Base-by-base conservation (phyloP, 78 protist genomes). In the Cavenderia fasciculata region DNA sequence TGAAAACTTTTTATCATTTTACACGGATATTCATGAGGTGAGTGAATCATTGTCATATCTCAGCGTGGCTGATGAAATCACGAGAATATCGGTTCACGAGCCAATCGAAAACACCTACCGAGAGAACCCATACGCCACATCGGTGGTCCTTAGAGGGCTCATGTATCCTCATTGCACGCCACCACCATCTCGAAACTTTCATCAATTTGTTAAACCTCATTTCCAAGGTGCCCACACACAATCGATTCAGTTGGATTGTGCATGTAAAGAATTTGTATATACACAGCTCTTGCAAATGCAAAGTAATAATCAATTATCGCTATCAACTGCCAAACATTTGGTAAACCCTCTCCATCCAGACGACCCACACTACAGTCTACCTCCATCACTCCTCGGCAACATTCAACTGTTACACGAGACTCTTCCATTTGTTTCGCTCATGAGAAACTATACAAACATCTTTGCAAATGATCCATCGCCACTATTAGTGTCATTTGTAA, bases 81-180 rank as follows among this genome's bases (percentile, higher is more conserved):
- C 56, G 25, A 21, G 43, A 11, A 25, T 44, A 68, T 56, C 33
- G 6, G 19, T 6, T n/a, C 23, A 14, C 23, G 11, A 66, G 52
- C 0, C 41, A 29, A 3, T 44, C 70, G n/a, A n/a, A n/a, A n/a
- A n/a, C n/a, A n/a, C n/a, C n/a, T n/a, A n/a, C n/a, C n/a, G n/a
- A n/a, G n/a, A n/a, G n/a, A 3, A 56, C 36, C 69, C 71, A 47
- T 33, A 66, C 7, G 38, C 79, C 19, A 82, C 68, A 21, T 82
- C 90, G 0, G 36, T 82, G 6, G 57, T 70, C 52, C 52, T 82
- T 11, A 38, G 90, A 82, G 90, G 90, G 19, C 43, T 82, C 34
- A 68, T 66, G 21, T 82, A 57, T 56, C 29, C 56, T 23, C 74
- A 82, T 52, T n/a, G n/a, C n/a, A 68, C 76, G 0, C 44, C 38